Base-by-base conservation (phyloP, 306 rosid species). In the Quercus suber region DNA sequence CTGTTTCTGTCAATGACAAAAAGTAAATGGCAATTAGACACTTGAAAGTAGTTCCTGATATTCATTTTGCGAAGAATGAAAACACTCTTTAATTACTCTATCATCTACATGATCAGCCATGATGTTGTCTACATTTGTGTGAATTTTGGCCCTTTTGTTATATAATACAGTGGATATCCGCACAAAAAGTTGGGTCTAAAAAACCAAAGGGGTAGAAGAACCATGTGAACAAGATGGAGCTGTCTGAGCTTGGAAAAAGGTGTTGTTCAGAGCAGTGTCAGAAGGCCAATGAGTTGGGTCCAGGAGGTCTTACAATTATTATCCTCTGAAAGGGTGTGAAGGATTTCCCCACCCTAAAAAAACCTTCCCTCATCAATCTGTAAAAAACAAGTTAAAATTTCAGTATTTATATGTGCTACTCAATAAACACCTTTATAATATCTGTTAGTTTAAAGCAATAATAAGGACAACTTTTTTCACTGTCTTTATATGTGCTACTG, bases 341-440 rank as follows among this genome's bases (percentile, higher is more conserved):
- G 45, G 45, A 41, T 41, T 8, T 41, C 9, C 45, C 45, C 45
- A 73, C 28, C 52, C 76, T 37, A 25, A 41, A 2, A 27, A 25
- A 71, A 52, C 71, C 74, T 33, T 75, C 37, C 20, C 0, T 79
- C 85, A 83, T 56, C 81, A 76, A 51, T 85, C 92, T 90, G 91
- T 52, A 82, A 79, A 77, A 27, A 20, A 45, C 4, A 61, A 71
- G 65, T 27, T 14, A 41, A 63, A 49, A 37, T 49, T 19, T 2
- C 13, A 71, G 31, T 28, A n/a, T 53, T 27, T 55, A 9, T 14
- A 31, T 19, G 20, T 31, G 20, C 21, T 33, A 15, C 35, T n/a
- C 61, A 6, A 33, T n/a, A 28, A 18, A 14, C 35, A 5, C 7
- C 37, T 64, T 31, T n/a, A 64, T 41, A 8, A 5, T 3, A 14